Evolutionary conservation across 257 asterid species (phyloP).

Genomic region (Lithospermum erythrorhizon): DNA sequence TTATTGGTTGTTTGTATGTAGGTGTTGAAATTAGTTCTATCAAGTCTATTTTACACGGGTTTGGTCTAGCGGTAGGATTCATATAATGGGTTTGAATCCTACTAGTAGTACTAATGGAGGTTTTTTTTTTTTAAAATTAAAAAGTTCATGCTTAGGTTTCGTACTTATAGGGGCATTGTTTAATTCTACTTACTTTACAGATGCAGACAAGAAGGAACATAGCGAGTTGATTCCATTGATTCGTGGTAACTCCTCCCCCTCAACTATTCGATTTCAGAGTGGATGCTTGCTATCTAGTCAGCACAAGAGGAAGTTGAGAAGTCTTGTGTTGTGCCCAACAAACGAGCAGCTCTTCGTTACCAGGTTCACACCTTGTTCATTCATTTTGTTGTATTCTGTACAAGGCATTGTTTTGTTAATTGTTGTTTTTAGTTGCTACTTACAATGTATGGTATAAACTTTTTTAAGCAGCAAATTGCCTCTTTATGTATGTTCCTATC

Average conservation of each 20-base stretch:
- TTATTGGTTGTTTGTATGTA: not conserved
- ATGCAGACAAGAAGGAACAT: conserved; percentile 35
- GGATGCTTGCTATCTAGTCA: conserved; percentile 28
- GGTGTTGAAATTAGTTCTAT: not conserved
- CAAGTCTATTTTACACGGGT: too few species aligned
- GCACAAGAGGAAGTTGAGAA: conserved; percentile 48
- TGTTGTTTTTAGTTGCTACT: not conserved
- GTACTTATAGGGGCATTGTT: not conserved
- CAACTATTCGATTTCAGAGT: conserved; percentile 26
- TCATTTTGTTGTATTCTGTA: conserved; percentile 1
- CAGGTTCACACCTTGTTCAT: conserved; percentile 15
- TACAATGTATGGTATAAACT: not conserved
- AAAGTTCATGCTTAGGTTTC: not conserved
- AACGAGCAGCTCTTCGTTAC: conserved; percentile 43
- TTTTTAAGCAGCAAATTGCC: not conserved
- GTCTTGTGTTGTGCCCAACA: conserved; percentile 33
- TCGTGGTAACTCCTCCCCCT: conserved; percentile 20
- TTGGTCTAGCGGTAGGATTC: too few species aligned
- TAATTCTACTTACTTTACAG: conserved; percentile 8
- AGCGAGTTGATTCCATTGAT: conserved; percentile 25
- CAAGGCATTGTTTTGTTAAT: not conserved
- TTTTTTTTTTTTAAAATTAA: too few species aligned
- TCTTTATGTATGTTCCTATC: too few species aligned
- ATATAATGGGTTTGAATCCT: too few species aligned
- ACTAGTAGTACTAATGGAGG: too few species aligned